Base-by-base conservation (phyloP, 2,329 filamentous ascomycete species). In the Chrysoporthe cubensis region DNA sequence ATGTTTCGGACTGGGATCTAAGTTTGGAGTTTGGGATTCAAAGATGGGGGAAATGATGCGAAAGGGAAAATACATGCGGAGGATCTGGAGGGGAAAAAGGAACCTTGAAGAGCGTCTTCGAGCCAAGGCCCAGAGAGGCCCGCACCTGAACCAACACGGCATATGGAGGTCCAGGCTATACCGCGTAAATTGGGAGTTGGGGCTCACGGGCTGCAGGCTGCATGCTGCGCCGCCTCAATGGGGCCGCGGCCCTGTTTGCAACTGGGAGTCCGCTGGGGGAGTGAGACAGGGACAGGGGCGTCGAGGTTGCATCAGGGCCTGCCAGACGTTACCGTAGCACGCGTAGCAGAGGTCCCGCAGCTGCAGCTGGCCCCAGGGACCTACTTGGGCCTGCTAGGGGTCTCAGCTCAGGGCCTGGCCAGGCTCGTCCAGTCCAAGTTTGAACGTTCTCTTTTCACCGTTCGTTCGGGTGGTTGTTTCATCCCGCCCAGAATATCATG, bases 1-100 rank as follows among this genome's bases (percentile, higher is more conserved):
- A 60, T 65, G 62, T 65, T 67, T 69, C 67, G 67, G 67, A 69
- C 67, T 63, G 64, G 64, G 67, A 69, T 66, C 58, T 66, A 48
- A 59, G 48, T 63, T 57, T 62, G 46, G 50, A 26, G 42, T 48
- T 34, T 44, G 43, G 40, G 26, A 46, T 44, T 57, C 34, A 43
- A 59, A 40, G 32, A 52, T 16, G 46, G 34, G 37, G 42, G 13
- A 56, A 58, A 43, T 50, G 60, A 59, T 40, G 54, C 34, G 54
- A 32, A 57, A 61, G n/a, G 46, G 43, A 40, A 59, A 37, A 26
- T 66, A 50, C 40, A 44, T 40, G 56, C 44, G 50, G 57, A 16
- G 37, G 14, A 32, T 26, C n/a, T 60, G 57, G 37, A 44, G n/a
- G 57, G 34, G 57, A 40, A 50, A 64, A 34, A 46, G 34, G 26